A percentile compares a stretch with the other conserved stretches of the same genome.
phyloP scores from a whole-genome alignment of 1,139 yeast genomes.

The Martiniozyma asiatica region DNA sequence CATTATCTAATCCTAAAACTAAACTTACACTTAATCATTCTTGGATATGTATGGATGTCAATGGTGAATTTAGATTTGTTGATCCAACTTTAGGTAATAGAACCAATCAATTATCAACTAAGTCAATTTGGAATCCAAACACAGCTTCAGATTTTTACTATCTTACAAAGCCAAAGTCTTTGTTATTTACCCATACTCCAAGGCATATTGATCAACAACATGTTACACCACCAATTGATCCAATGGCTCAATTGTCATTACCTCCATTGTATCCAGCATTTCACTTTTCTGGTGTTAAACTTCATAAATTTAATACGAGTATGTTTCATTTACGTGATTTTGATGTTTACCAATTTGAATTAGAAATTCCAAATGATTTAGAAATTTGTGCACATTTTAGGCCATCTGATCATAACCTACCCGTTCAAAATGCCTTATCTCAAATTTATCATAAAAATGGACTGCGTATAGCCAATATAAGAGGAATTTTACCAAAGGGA shows the following conservation, averaged over 20 bases:
- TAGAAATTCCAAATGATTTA: conserved; percentile 57
- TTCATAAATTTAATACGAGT: conserved; percentile 67
- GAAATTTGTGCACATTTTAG: conserved; percentile 47
- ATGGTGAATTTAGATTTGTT: conserved; percentile 67
- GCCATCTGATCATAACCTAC: conserved; percentile 43
- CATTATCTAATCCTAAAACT: conserved; percentile 19
- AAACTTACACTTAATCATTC: conserved; percentile 61
- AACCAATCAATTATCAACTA: conserved; percentile 30
- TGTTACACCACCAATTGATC: conserved; percentile 73
- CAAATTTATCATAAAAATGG: conserved; percentile 61
- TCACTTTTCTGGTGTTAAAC: conserved; percentile 42
- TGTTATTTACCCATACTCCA: conserved; percentile 83
- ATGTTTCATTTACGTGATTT: conserved; percentile 59
- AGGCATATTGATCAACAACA: conserved; percentile 69
- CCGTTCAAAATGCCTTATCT: conserved; percentile 22
- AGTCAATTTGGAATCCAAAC: conserved; percentile 12
- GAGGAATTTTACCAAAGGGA: conserved; percentile 66
- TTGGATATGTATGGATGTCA: conserved; percentile 73
- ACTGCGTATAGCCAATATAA: conserved; percentile 59
- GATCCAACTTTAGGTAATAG: conserved; percentile 57
- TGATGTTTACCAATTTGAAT: conserved; percentile 69
- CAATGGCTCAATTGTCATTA: conserved; percentile 62
- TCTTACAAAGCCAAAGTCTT: conserved; percentile 58
- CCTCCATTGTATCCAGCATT: conserved; percentile 83
- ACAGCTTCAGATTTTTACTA: conserved; percentile 42